These are phyloP conservation scores for Spinacia oleracea DNA, from an alignment of 179 eudicot species.

Conservation along the genomic window DNA sequence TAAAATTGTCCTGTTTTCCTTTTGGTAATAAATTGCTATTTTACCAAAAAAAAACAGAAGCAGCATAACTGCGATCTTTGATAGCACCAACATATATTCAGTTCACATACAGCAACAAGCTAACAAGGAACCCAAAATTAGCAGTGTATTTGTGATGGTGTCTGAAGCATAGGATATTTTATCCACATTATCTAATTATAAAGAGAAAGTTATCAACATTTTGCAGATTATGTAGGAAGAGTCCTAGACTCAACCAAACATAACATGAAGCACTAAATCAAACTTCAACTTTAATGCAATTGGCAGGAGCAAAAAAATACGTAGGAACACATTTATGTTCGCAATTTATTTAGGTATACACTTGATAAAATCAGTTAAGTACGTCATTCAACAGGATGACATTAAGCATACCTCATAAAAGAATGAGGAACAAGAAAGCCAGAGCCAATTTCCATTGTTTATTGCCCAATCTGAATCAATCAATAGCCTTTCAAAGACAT, in stretches of 20 bases:
- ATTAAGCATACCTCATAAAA: constrained; percentile 68
- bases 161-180: not conserved
- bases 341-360: not conserved
- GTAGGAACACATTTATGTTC: not conserved
- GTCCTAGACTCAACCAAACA: not conserved
- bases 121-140: not conserved
- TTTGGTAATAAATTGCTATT: too few species aligned
- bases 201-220: not conserved
- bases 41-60: too few species aligned
- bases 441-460: constrained; percentile 90
- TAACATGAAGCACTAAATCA: not conserved
- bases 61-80: not conserved
- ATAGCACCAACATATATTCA: not conserved
- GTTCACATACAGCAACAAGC: not conserved
- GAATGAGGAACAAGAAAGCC: constrained; percentile 95
- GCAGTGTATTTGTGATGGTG: not conserved
- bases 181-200: not conserved
- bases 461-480: constrained; percentile 94
- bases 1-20: too few species aligned
- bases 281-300: not conserved
- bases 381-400: not conserved
- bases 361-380: not conserved
- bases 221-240: not conserved
- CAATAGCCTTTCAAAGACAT: constrained; percentile 86
- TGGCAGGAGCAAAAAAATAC: not conserved